phyloP scores from a whole-genome alignment of 495 filamentous ascomycete species.

The Xylaria castorea region DNA sequence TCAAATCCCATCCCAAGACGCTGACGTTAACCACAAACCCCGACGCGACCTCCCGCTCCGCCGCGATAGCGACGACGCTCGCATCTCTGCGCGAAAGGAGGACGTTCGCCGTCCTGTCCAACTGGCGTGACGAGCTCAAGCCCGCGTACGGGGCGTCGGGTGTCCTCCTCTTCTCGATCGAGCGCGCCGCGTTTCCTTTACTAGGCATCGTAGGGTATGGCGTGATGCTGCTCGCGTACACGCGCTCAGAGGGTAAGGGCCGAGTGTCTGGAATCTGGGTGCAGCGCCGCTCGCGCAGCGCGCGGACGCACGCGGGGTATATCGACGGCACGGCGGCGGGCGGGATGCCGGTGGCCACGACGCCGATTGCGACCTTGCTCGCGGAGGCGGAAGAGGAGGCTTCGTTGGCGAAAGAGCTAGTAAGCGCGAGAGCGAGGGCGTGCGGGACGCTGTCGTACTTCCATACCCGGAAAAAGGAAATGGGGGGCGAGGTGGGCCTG shows the following conservation, averaged over 20 bases:
- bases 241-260: background rate
- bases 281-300: conserved; percentile 41
- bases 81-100: conserved; percentile 59
- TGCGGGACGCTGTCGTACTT: conserved; percentile 44
- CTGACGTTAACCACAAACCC: background rate
- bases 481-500: conserved; percentile 47
- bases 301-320: conserved; percentile 50
- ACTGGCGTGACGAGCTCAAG: conserved; percentile 81
- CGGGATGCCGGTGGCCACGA: conserved; percentile 41
- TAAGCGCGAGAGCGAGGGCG: conserved; percentile 28
- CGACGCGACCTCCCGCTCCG: conserved; percentile 2
- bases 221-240: conserved; percentile 52
- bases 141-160: conserved; percentile 64
- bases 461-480: conserved; percentile 27
- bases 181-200: conserved; percentile 38
- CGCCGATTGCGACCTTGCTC: conserved; percentile 47
- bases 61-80: background rate
- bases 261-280: conserved; percentile 50
- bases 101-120: conserved; percentile 68
- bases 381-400: conserved; percentile 54
- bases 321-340: conserved; percentile 57
- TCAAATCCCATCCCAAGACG: background rate
- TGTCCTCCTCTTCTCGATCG: conserved; percentile 12
- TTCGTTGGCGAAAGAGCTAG: conserved; percentile 38
- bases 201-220: conserved; percentile 53